phyloP scores from a whole-genome alignment of 805 yeast genomes.

The Vanderwaltozyma verrucispora region DNA sequence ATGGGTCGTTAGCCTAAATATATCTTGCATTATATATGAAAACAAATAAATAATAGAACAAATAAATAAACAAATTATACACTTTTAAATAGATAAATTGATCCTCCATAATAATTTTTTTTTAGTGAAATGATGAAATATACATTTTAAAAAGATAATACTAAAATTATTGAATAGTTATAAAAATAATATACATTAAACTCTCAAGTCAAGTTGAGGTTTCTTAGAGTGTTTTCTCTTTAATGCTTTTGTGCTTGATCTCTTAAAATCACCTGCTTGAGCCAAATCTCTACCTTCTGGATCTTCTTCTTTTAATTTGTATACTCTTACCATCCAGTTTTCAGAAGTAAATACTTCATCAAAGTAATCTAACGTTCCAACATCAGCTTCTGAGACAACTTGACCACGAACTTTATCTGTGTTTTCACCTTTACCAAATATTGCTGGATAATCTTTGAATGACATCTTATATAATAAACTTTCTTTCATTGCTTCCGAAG shows the following conservation, averaged over 20 bases:
- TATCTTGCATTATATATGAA: no score
- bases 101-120: not conserved
- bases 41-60: no score
- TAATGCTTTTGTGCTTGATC: slow-evolving; percentile 22
- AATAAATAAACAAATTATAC: no score
- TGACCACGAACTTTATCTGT: slow-evolving; percentile 86
- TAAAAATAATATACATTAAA: slow-evolving; percentile 5
- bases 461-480: slow-evolving; percentile 93
- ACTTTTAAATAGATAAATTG: not conserved
- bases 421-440: slow-evolving; percentile 49
- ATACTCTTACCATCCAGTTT: slow-evolving; percentile 94
- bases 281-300: slow-evolving; percentile 70
- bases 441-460: slow-evolving; percentile 72
- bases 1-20: slow-evolving; percentile 6
- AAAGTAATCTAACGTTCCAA: slow-evolving; percentile 55
- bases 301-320: slow-evolving; percentile 83
- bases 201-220: slow-evolving; percentile 44
- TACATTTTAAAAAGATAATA: no score
- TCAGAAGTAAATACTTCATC: slow-evolving; percentile 94
- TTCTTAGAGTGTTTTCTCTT: slow-evolving; percentile 38
- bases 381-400: slow-evolving; percentile 41
- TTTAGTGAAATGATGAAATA: no score
- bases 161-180: no score
- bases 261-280: slow-evolving; percentile 46
- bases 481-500: slow-evolving; percentile 77